These are phyloP conservation scores for Arctostaphylos glauca DNA, from an alignment of 148 eudicot species.

Conservation along the genomic window DNA sequence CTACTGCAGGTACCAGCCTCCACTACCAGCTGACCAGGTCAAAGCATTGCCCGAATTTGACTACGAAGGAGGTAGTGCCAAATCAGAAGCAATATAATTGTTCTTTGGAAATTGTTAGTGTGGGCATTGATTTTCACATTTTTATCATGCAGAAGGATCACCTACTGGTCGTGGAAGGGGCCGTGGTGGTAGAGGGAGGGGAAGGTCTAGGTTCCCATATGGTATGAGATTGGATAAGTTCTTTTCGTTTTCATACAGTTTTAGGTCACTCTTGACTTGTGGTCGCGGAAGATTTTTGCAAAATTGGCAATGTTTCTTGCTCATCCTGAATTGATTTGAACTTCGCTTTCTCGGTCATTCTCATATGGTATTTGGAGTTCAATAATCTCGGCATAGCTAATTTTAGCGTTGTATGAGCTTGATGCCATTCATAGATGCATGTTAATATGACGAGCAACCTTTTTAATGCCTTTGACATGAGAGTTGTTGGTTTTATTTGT, in stretches of 20 bases:
- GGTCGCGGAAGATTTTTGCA: background rate
- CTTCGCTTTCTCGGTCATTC: background rate
- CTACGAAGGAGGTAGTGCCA: slow-evolving; percentile 66
- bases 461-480: background rate
- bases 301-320: background rate
- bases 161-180: slow-evolving; percentile 83
- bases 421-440: background rate
- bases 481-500: background rate
- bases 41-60: slow-evolving; percentile 61
- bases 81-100: background rate
- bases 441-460: background rate
- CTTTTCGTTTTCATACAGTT: background rate
- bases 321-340: background rate
- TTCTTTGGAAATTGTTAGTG: background rate
- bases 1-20: slow-evolving; percentile 82
- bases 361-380: background rate
- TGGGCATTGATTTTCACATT: slow-evolving; percentile 14
- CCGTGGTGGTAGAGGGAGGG: slow-evolving; percentile 91
- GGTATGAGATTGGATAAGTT: slow-evolving; percentile 40
- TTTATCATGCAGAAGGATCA: slow-evolving; percentile 60
- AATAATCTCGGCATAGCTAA: background rate
- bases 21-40: slow-evolving; percentile 93
- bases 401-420: background rate
- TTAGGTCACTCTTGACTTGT: background rate
- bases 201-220: slow-evolving; percentile 54